These are phyloP conservation scores for Pistacia vera DNA, from an alignment of 345 rosid genomes.

Conservation along the genomic window DNA sequence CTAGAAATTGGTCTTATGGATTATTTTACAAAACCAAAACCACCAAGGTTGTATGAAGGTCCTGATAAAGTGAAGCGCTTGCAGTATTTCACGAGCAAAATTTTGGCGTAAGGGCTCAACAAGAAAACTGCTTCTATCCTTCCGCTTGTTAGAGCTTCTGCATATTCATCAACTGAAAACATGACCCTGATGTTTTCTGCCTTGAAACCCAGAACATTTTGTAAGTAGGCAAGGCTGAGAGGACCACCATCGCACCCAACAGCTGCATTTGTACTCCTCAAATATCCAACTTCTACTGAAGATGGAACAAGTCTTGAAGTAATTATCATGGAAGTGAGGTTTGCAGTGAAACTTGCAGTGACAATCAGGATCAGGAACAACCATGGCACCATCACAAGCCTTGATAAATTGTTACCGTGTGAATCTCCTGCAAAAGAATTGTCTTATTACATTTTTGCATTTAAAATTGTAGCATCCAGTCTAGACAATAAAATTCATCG, in stretches of 20 bases:
- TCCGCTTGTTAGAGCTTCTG: conserved; percentile 14
- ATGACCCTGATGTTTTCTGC: conserved; percentile 16
- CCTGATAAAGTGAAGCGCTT: conserved; percentile 12
- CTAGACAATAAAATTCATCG: not conserved
- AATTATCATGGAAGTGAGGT: conserved; percentile 16
- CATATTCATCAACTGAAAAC: not conserved
- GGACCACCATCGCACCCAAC: conserved; percentile 20
- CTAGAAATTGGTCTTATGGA: not conserved
- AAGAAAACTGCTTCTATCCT: conserved; percentile 12
- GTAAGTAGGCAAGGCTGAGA: not conserved
- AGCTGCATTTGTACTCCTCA: conserved; percentile 10
- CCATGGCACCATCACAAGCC: conserved; percentile 21
- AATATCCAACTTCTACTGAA: not conserved
- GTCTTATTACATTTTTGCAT: not conserved
- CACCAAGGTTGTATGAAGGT: conserved; percentile 5
- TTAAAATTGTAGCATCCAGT: not conserved
- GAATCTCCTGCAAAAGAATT: conserved; percentile 17
- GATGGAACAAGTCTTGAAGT: conserved; percentile 6
- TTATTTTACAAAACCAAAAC: conserved; percentile 15
- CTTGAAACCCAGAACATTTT: conserved; percentile 8
- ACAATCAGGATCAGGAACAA: conserved; percentile 13
- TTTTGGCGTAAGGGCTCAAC: conserved; percentile 8
- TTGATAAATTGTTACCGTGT: conserved; percentile 1
- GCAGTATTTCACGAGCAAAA: conserved; percentile 13
- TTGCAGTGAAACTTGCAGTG: conserved; percentile 14